A percentile compares a stretch with the other conserved stretches of the same genome.
These are phyloP conservation scores for Wickerhamiella slavikovae DNA, from an alignment of 805 yeast genomes.

Conservation along the genomic window DNA sequence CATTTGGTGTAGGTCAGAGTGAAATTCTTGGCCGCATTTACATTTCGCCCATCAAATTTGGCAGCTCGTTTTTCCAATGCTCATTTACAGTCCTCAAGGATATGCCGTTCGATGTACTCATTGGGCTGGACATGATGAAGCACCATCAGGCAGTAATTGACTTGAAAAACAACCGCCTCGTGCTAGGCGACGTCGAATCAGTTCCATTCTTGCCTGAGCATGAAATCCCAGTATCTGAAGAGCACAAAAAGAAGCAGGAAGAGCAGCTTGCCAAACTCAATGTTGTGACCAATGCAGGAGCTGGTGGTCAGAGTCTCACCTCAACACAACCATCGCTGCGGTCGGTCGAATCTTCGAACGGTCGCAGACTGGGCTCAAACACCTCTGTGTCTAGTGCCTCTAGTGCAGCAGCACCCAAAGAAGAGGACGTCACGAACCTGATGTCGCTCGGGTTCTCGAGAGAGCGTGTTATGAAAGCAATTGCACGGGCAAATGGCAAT, in stretches of 20 bases:
- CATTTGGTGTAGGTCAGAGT: conserved; percentile 76
- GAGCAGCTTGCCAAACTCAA: conserved; percentile 1
- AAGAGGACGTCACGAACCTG: conserved; percentile 25
- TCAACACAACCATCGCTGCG: not conserved
- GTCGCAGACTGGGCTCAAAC: conserved; percentile 1
- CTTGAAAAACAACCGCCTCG: conserved; percentile 39
- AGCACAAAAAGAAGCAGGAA: conserved; percentile 16
- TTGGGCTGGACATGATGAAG: conserved; percentile 81
- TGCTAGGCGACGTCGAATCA: conserved; percentile 46
- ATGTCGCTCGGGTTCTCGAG: conserved; percentile 52
- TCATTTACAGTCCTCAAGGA: conserved; percentile 51
- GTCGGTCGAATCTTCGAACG: not conserved
- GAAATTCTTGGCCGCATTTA: conserved; percentile 70
- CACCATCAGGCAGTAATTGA: conserved; percentile 75
- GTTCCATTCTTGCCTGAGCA: conserved; percentile 53
- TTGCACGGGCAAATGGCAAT: conserved; percentile 50
- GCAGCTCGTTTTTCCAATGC: conserved; percentile 40
- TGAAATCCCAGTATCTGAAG: conserved; percentile 56
- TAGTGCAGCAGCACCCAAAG: conserved; percentile 14
- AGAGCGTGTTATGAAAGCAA: conserved; percentile 41
- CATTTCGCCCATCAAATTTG: conserved; percentile 68
- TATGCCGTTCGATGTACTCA: conserved; percentile 34
- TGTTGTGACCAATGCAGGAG: conserved; percentile 5
- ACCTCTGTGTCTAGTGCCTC: not conserved
- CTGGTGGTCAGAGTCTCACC: conserved; percentile 3